phyloP scores from a whole-genome alignment of 2,329 filamentous ascomycete genomes.

The Aureobasidium namibiae region DNA sequence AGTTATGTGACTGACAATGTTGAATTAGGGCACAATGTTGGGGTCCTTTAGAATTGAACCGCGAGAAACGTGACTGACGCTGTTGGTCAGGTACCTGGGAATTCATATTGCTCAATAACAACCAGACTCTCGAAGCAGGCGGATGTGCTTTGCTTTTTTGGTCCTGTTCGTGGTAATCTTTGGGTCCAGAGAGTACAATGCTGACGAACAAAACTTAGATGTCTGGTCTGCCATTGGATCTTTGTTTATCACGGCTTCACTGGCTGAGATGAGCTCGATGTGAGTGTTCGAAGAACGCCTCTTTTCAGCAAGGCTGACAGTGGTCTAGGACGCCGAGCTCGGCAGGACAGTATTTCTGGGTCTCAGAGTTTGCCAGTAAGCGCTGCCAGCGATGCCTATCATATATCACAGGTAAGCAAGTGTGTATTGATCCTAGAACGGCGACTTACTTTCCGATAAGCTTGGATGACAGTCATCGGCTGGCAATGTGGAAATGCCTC shows the following conservation, averaged over 20 bases:
- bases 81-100: too few relatives aligned
- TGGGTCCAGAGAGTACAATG: too few relatives aligned
- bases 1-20: background rate
- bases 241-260: slow-evolving; percentile 17
- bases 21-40: slow-evolving; percentile 39
- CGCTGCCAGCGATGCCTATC: background rate
- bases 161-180: slow-evolving; percentile 9
- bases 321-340: background rate
- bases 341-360: background rate
- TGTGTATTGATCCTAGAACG: background rate
- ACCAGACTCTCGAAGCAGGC: slow-evolving; percentile 19
- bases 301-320: background rate
- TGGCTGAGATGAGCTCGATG: slow-evolving; percentile 23
- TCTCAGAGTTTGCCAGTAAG: background rate
- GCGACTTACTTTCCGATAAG: background rate
- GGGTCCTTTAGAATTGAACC: too few relatives aligned
- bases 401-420: slow-evolving; percentile 15
- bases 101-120: too few relatives aligned
- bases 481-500: slow-evolving; percentile 20
- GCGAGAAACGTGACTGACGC: too few relatives aligned
- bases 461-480: slow-evolving; percentile 18
- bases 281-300: background rate
- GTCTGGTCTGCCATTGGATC: slow-evolving; percentile 20
- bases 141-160: slow-evolving; percentile 22
- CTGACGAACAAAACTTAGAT: background rate